Base-by-base conservation (phyloP, 2,329 filamentous ascomycete genomes). In the Pseudogymnoascus sp. region DNA sequence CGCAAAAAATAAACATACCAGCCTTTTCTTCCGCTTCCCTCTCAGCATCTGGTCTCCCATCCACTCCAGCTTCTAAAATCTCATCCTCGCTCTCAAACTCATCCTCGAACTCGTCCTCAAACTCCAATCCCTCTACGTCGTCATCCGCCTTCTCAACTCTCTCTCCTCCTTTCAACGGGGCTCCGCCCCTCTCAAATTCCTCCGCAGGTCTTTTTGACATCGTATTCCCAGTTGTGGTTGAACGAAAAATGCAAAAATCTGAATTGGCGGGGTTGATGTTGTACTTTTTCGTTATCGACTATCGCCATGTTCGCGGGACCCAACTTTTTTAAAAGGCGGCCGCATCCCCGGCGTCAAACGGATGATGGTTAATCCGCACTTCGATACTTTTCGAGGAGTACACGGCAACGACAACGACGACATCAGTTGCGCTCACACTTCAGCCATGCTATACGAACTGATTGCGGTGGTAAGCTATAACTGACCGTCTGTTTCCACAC, bases 101-200 rank as follows among this genome's bases (percentile, higher is more conserved):
- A 71, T 93, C 90, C 76, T 93, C 91, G 69, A 93, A 97, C 73
- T 98, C 93, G 78, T 97, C 95, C 73, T 96, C 95, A 67, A 96
- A 98, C 69, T 98, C 90, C 73, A 86, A 85, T 80, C 88, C 87
- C 26, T 85, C 85, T 67, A 78, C 76, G 69, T 84, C 82, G 70
- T 90, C 85, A 61, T 90, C 82, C 64, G 89, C 89, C 65, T 83
- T 80, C 66, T 87, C 84, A 4, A 84, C 84, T 38, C 85, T 82
- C 22, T 81, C 80, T 61, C 85, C 84, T 64, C 81, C 80, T 76
- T 88, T 88, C 69, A 87, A 79, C 26, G 84, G 79, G 35, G 74
- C 73, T 38, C 78, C 76, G 53, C 75, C 78, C 40, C 78, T 75
- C 31, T 78, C 78, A 61, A 75, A 70, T 61, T 84, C 70, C 67